These are phyloP conservation scores for Chalara sp. DNA, from an alignment of 2,329 filamentous ascomycete genomes.

Conservation along the genomic window DNA sequence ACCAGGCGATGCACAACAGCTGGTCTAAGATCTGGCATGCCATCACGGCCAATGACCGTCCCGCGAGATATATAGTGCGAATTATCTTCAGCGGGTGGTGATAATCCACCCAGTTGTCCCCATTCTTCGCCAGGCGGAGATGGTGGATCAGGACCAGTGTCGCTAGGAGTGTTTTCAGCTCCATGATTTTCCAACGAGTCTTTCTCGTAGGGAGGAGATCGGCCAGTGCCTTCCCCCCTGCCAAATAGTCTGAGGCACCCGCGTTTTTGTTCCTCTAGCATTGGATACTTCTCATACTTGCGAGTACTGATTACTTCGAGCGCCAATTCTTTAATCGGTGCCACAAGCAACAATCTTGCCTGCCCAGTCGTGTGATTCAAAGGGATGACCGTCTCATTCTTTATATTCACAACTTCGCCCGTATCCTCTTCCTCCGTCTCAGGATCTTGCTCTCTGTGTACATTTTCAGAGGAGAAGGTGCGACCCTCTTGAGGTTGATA, in stretches of 20 bases:
- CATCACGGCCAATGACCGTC: constrained; percentile 30
- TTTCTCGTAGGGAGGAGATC: constrained; percentile 36
- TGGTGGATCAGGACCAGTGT: constrained; percentile 42
- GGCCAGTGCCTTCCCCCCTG: constrained; percentile 66
- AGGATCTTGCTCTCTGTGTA: constrained; percentile 32
- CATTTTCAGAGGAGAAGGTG: constrained; percentile 23
- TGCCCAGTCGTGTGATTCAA: constrained; percentile 87
- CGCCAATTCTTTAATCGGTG: constrained; percentile 55
- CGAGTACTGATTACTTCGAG: constrained; percentile 39
- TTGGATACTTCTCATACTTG: constrained; percentile 63
- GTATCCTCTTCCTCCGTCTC: constrained; percentile 41
- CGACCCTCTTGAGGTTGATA: too few species aligned
- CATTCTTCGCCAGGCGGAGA: constrained; percentile 47
- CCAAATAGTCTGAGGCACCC: constrained; percentile 72
- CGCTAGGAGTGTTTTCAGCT: constrained; percentile 38
- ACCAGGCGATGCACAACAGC: constrained; percentile 46
- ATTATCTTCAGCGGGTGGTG: constrained; percentile 14
- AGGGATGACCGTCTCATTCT: constrained; percentile 63
- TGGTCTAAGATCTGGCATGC: constrained; percentile 48
- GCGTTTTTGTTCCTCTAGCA: constrained; percentile 66
- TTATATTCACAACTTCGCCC: constrained; percentile 40
- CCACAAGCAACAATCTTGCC: constrained; percentile 70
- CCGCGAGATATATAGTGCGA: constrained; percentile 11
- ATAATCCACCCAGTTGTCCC: constrained; percentile 46
- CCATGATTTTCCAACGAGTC: constrained; percentile 30